Evolutionary conservation across 129 eudicot genomes (phyloP), one percentile per base, ranked within the genome.

Genomic region (Flaveria bidentis): DNA sequence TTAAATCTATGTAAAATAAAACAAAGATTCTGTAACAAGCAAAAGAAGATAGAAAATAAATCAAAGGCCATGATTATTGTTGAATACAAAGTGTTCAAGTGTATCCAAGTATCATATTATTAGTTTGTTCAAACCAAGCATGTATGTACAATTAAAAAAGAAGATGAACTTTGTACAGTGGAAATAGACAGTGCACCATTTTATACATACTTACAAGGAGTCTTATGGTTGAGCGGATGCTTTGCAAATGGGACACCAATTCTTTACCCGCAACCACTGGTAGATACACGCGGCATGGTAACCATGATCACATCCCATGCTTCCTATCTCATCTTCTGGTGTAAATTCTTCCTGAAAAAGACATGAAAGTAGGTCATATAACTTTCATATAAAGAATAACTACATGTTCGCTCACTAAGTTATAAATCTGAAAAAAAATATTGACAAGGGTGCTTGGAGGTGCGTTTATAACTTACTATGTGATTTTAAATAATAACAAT

Each of bases 201-300:
- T 69, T 55, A 61, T 28, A 33, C 66, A 14, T 25, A 47, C 67
- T 41, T 68, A 47, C 70, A 36, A 55, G 17, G 67, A 63, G 76
- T 64, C 44, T 63, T 67, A 76, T 18, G 51, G 70, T 82, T 65
- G 78, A 55, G 73, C 80, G 7, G 88, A 82, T 20, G 85, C 80
- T 82, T 93, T 93, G 89, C 98, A 93, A 61, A 93, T 78, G 8
- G 98, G 97, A 69, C 98, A 93, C 98, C 97, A 93, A 77, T 88
- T 90, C 87, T 93, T 90, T 16, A 90, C 70, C 76, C 82, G 79
- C 74, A 93, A 71, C 98, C 97, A 93, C 73, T 90, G 91, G 72
- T 86, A 53, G 74, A 93, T 82, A 75, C 98, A 93, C 9, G 11
- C 74, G 20, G 67, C 80, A 58, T 93, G 98, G 74, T 86, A 90